phyloP scores from a whole-genome alignment of 2,329 filamentous ascomycete species.

The Exophiala mesophila region DNA sequence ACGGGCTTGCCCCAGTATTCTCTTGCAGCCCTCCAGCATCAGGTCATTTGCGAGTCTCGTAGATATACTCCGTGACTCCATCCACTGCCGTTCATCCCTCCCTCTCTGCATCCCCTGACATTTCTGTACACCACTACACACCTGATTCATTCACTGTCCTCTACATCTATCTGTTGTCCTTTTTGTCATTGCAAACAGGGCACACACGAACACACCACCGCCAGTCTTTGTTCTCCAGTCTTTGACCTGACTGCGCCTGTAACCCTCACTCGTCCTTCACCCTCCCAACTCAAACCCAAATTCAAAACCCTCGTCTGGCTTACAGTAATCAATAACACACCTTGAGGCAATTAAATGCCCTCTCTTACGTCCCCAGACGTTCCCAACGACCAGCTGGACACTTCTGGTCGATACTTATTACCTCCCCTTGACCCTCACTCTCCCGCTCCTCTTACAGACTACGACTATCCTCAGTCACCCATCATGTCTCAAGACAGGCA shows the following conservation, averaged over 20 bases:
- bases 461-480: conserved; percentile 19
- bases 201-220: no score
- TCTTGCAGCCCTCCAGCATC: conserved; percentile 10
- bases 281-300: no score
- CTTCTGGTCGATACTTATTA: background rate
- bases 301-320: no score
- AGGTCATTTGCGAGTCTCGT: conserved; percentile 1
- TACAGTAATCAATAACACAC: conserved; percentile 17
- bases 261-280: no score
- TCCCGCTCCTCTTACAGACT: conserved; percentile 17
- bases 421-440: background rate
- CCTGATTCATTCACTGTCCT: conserved; percentile 1
- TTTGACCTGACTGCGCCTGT: no score
- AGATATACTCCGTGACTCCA: conserved; percentile 23
- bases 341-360: background rate
- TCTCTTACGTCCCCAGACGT: background rate
- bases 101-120: conserved; percentile 1
- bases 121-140: conserved; percentile 1
- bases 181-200: no score
- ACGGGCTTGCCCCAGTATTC: background rate
- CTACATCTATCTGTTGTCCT: no score
- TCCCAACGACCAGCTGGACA: background rate
- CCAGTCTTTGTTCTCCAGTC: no score
- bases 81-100: conserved; percentile 10
- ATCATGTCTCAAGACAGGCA: conserved; percentile 22